A percentile compares a stretch with the other conserved stretches of the same genome.
phyloP scores from a whole-genome alignment of 305 asterid species.

The Fraxinus nigra region DNA sequence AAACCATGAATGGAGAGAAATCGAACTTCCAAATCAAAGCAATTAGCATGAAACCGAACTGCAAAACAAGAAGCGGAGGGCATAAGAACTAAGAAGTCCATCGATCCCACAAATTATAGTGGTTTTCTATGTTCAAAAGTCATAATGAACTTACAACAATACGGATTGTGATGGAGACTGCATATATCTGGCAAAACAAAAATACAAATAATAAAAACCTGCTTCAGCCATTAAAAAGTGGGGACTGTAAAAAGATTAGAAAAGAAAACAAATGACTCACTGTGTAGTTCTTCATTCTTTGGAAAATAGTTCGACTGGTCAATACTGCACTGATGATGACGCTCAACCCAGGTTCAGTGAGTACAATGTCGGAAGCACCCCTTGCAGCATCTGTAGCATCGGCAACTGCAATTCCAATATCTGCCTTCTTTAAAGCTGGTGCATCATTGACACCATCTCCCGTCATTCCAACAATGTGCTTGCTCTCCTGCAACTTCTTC shows the following conservation, averaged over 20 bases:
- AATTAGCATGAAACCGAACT: constrained; percentile 82
- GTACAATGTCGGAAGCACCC: constrained; percentile 85
- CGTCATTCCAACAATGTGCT: constrained; percentile 91
- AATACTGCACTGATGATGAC: constrained; percentile 86
- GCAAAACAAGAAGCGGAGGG: constrained; percentile 26
- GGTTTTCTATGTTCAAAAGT: constrained; percentile 2
- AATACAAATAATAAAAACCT: constrained; percentile 28
- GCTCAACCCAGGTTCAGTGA: constrained; percentile 89
- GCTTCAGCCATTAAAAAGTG: constrained; percentile 6
- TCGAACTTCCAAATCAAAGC: constrained; percentile 84
- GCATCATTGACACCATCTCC: constrained; percentile 95
- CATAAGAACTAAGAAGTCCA: constrained; percentile 16
- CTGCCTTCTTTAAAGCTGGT: constrained; percentile 88
- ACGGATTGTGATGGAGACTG: constrained; percentile 89
- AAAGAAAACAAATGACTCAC: background rate
- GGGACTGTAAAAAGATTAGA: background rate
- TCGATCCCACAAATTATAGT: background rate
- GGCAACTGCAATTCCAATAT: constrained; percentile 88
- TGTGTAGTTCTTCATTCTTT: constrained; percentile 2
- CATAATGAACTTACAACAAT: constrained; percentile 66
- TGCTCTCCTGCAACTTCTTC: constrained; percentile 88
- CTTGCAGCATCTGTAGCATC: constrained; percentile 90
- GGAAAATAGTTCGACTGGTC: constrained; percentile 89
- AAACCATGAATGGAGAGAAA: constrained; percentile 88
- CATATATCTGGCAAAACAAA: constrained; percentile 64